Base-by-base conservation (phyloP, 805 yeast species). In the Sungouiella thailandica region DNA sequence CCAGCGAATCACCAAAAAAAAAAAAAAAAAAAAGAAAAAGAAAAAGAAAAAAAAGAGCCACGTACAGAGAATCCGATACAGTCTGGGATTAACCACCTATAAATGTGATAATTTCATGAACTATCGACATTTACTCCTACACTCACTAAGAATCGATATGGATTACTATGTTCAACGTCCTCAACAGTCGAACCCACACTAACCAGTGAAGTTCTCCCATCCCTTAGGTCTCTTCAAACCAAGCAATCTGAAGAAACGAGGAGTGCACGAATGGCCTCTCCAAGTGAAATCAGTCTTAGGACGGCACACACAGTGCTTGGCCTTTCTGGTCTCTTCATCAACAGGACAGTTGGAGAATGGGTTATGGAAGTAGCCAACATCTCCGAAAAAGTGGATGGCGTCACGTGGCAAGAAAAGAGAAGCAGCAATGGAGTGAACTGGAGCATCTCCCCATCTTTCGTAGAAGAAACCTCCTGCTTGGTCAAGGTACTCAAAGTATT, bases 401-500 rank as follows among this genome's bases (percentile, higher is more conserved):
- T 75, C 78, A 55, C 73, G 76, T 35, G 83, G 77, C 57, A 85
- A 54, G 64, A 87, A 83, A 44, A 87, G 64, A 4, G 93, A 66
- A 14, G 85, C 95, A 20, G 93, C 96, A 50, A 86, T 79, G 5
- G 94, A 83, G 59, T 86, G 96, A 31, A 86, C 81, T 23, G 96
- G 96, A 17, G 95, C 95, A 60, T 86, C 96, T 48, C 95, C 95
- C 96, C 95, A 85, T 61, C 95, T 74, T 66, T 83, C 88, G 58
- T 86, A 87, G 65, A 83, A 87, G 65, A 87, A 87, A n/a, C 95
- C 95, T 57, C 96, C 95, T 11, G 81, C 74, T 41, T 74, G 58
- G 60, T 87, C 95, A 51, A 87, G 72, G 48, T 70, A 65, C 12
- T 83, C 82, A 49, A 87, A 87, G 59, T 80, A 87, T 36, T 73